These are phyloP conservation scores for Citrus medica DNA, from an alignment of 345 rosid genomes.

Conservation along the genomic window DNA sequence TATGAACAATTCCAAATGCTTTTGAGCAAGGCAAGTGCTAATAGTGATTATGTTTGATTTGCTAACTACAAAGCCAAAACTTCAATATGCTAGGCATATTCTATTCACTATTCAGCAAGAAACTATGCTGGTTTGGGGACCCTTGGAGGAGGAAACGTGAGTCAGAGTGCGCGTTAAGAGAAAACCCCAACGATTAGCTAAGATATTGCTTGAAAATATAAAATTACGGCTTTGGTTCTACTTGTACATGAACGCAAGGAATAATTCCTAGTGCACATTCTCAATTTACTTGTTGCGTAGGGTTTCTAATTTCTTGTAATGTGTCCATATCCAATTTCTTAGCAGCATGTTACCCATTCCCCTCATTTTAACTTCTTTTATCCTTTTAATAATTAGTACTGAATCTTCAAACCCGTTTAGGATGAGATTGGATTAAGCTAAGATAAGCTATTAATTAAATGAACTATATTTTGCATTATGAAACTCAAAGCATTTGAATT, in stretches of 20 bases:
- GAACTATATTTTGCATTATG: neutral
- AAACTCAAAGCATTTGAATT: no score
- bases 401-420: neutral
- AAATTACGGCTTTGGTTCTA: neutral
- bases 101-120: neutral
- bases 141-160: neutral
- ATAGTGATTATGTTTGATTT: neutral
- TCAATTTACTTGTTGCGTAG: neutral
- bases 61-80: neutral
- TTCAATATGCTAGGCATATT: neutral
- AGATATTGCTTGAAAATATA: neutral
- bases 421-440: neutral
- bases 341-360: neutral
- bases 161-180: neutral
- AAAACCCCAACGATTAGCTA: neutral
- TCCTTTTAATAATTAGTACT: no score
- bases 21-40: neutral
- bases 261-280: neutral
- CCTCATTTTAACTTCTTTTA: neutral
- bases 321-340: neutral
- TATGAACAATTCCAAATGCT: neutral
- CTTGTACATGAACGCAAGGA: neutral
- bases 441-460: neutral
- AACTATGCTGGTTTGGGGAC: neutral
- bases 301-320: neutral